Evolutionary conservation across 2,329 filamentous ascomycete genomes (phyloP), one percentile per base, ranked within the genome.

Genomic region (Penicillium janthinellum): DNA sequence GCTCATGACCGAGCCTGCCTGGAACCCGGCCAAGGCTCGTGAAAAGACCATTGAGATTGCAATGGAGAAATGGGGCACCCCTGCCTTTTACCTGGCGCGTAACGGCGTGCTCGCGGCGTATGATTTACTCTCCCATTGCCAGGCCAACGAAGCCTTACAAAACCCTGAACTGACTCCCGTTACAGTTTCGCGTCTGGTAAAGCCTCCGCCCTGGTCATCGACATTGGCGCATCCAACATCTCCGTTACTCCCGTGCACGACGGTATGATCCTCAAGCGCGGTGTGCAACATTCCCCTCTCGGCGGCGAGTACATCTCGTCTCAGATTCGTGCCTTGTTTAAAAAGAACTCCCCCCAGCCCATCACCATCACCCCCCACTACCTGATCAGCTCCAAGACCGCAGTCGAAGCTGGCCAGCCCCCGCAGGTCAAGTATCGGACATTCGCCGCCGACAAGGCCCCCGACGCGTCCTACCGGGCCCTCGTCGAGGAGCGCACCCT

Each of bases 41-140:
- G 95, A 99, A 80, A 96, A 95, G 84, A 89, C 90, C 42, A 94
- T 97, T 70, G 95, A 99, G 80, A 88, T 98, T 64, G 92, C 92
- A 60, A 97, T 99, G 89, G 95, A 99, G 82, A 91, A 88, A 72
- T 99, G 95, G 92, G 93, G 92, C 31, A 90, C 90, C 57, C 95
- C 95, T 17, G 95, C 95, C 5, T 98, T 97, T 77, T 99, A 94
- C 84, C 82, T 98, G 62, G 91, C 91, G 64, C 88, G 91, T 71
- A 96, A 88, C 55, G 92, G 94, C 28, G 93, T 97, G 45, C 85
- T 97, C 73, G 88, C 94, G 56, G 90, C 93, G 78, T 84, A 79
- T 60, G 81, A 28, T 49, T 53, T 51, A 14, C 49, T 20, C 39
- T 48, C 4, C 45, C 42, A 1, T 5, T 5, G 22, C 49, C 20